A percentile compares a stretch with the other conserved stretches of the same genome.
phyloP scores from a whole-genome alignment of 495 filamentous ascomycete genomes.

The Xylaria venustula region DNA sequence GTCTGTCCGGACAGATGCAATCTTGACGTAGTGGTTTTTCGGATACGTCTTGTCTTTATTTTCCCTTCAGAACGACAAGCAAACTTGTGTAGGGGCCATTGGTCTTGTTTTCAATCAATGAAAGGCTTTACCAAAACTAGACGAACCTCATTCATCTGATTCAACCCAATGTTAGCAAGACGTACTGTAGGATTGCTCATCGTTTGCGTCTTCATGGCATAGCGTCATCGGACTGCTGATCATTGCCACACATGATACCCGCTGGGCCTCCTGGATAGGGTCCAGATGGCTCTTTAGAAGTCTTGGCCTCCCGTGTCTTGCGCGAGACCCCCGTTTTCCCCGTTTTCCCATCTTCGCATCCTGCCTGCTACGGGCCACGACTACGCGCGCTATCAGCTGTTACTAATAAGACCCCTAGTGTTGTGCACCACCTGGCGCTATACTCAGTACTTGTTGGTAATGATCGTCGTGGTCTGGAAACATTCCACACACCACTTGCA shows the following conservation, averaged over 20 bases:
- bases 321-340: not conserved
- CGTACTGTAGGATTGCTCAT: slow-evolving; percentile 2
- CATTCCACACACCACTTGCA: slow-evolving; percentile 14
- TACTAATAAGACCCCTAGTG: not conserved
- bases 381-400: not conserved
- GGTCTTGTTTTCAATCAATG: too few relatives aligned
- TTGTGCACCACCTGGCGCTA: not conserved
- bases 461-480: slow-evolving; percentile 20
- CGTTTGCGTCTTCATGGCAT: slow-evolving; percentile 23
- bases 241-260: slow-evolving; percentile 30
- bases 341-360: slow-evolving; percentile 10
- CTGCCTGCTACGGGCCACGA: not conserved
- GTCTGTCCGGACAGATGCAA: too few relatives aligned
- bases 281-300: slow-evolving; percentile 15
- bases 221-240: slow-evolving; percentile 36
- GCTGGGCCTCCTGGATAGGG: slow-evolving; percentile 16
- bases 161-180: not conserved
- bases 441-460: slow-evolving; percentile 5
- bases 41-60: not conserved
- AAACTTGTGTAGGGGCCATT: too few relatives aligned
- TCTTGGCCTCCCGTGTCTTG: slow-evolving; percentile 15
- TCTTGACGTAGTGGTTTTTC: slow-evolving; percentile 3
- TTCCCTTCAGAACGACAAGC: too few relatives aligned
- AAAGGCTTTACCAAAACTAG: too few relatives aligned
- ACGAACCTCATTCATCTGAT: too few relatives aligned